A percentile compares a stretch with the other conserved stretches of the same genome.
phyloP scores from a whole-genome alignment of 2,329 filamentous ascomycete species.

The Pseudocercospora crystallina region DNA sequence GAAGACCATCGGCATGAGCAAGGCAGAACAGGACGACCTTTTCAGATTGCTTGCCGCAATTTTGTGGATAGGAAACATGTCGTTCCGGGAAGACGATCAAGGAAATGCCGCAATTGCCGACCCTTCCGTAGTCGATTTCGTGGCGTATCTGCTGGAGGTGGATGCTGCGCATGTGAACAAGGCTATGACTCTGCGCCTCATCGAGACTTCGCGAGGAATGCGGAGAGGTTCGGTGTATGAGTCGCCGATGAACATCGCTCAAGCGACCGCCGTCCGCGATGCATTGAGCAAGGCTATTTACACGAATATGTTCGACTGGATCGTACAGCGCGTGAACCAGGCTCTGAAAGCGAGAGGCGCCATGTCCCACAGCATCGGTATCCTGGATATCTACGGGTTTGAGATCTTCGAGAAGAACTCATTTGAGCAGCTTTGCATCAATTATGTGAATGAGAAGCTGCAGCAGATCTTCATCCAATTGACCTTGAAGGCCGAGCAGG shows the following conservation, averaged over 20 bases:
- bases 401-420: conserved; percentile 99
- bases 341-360: conserved; percentile 77
- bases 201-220: conserved; percentile 69
- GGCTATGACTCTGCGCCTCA: conserved; percentile 83
- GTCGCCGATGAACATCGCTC: conserved; percentile 79
- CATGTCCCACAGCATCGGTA: conserved; percentile 84
- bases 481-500: conserved; percentile 93
- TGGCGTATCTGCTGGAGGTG: conserved; percentile 90
- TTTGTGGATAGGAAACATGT: conserved; percentile 91
- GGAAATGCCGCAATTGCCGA: conserved; percentile 86
- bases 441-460: conserved; percentile 98
- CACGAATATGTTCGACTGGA: conserved; percentile 98
- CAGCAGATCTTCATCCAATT: conserved; percentile 99
- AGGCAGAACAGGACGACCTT: conserved; percentile 90
- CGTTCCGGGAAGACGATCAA: conserved; percentile 83
- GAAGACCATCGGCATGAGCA: conserved; percentile 85
- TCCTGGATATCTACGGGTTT: conserved; percentile 98
- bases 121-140: conserved; percentile 88
- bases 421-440: conserved; percentile 98
- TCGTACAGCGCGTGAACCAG: conserved; percentile 88
- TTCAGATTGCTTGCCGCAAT: conserved; percentile 93
- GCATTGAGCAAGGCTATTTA: conserved; percentile 95
- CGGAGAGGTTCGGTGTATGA: conserved; percentile 67
- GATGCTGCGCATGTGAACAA: conserved; percentile 77
- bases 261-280: conserved; percentile 84